Evolutionary conservation across 352 stramenopile genomes (phyloP), one percentile per base, ranked within the genome.

Genomic region (Pythium periplocum): DNA sequence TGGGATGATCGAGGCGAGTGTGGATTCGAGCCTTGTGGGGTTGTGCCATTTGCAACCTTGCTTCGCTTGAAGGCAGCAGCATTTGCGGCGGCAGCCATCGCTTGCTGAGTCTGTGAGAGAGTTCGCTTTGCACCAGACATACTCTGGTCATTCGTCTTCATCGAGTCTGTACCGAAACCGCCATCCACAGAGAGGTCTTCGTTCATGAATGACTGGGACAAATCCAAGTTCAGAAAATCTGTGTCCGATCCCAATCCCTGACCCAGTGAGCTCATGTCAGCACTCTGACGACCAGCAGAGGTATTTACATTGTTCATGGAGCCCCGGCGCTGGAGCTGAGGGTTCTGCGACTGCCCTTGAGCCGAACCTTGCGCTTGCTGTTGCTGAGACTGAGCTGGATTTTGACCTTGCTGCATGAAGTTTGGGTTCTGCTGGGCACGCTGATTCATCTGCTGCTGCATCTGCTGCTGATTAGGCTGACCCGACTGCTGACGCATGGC

Each of bases 221-320:
- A 47, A 55, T 92, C 84, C 53, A 95, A 53, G 41, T 87, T 91
- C 37, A 95, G 61, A 49, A 95, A 92, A 45, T 95, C 83, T 3
- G 72, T 71, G 33, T 78, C 86, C 57, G 17, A 26, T 26, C 17
- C 17, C 17, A 79, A 54, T 12, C 66, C 68, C 39, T 68, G 55
- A 17, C 72, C 59, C 39, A 91, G 45, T 3, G 59, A 58, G 33
- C 60, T 74, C 63, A 87, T 69, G 35, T 90, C 76, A 4, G 64
- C 56, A 65, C 67, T 88, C 53, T 83, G 65, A 0, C 80, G 78
- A 43, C 61, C 55, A 11, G 41, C 40, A 36, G 17, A 26, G 12
- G 46, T 52, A 57, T 63, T 68, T 8, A 6, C 40, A 31, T 67
- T 58, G 54, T 71, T 69, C 64, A 76, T 81, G 42, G 68, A 69